Evolutionary conservation across 2,329 filamentous ascomycete genomes (phyloP).

Genomic region (Aspergillus intermedius): DNA sequence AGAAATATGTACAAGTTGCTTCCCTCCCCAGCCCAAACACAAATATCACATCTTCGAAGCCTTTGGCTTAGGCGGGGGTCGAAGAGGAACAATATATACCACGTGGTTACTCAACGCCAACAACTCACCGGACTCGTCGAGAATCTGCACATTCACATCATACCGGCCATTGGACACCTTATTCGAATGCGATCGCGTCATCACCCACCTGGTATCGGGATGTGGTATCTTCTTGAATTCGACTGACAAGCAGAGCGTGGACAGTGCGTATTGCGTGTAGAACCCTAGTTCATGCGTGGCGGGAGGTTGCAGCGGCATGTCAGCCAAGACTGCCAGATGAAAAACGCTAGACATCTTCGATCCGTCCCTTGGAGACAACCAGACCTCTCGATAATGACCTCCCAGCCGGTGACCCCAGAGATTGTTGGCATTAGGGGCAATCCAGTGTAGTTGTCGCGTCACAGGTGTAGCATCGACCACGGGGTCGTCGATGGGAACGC

Average conservation of each 20-base stretch:
- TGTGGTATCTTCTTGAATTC: constrained; percentile 17
- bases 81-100: constrained; percentile 11
- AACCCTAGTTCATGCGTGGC: constrained; percentile 16
- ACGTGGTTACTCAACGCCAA: constrained; percentile 18
- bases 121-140: constrained; percentile 9
- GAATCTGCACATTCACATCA: constrained; percentile 14
- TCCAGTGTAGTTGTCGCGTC: constrained; percentile 15
- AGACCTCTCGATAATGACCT: constrained; percentile 16
- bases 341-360: constrained; percentile 10
- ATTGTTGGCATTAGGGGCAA: constrained; percentile 11
- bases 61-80: background rate
- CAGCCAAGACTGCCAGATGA: constrained; percentile 14
- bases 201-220: constrained; percentile 13
- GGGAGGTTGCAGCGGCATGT: constrained; percentile 16
- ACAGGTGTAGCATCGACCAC: constrained; percentile 17
- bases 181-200: constrained; percentile 15
- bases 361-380: constrained; percentile 17
- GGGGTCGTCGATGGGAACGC: constrained; percentile 14
- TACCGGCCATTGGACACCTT: constrained; percentile 13
- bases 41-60: background rate
- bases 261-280: constrained; percentile 13
- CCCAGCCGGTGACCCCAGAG: constrained; percentile 19
- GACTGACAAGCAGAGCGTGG: constrained; percentile 17
- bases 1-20: background rate
- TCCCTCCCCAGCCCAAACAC: too few relatives aligned